A percentile compares a stretch with the other conserved stretches of the same genome.
Evolutionary conservation across 1,284 basidiomycete species (phyloP).

Genomic region (Agroathelia rolfsii): DNA sequence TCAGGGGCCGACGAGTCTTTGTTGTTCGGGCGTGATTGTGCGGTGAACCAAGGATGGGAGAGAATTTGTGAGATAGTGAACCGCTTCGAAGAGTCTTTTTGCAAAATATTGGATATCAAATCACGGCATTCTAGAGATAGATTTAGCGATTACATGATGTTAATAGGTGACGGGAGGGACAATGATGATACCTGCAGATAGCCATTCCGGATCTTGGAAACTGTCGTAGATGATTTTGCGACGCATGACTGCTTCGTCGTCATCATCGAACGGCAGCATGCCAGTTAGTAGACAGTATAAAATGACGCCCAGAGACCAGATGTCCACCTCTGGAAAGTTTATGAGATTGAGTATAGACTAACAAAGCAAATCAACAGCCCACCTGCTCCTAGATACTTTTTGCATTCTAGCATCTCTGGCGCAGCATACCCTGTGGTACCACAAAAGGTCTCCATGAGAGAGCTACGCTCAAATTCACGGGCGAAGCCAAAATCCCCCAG

Average conservation of each 20-base stretch:
- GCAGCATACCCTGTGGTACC: slow-evolving; percentile 95
- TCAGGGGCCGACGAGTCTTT: slow-evolving; percentile 14
- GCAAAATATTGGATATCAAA: slow-evolving; percentile 73
- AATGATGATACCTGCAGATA: slow-evolving; percentile 58
- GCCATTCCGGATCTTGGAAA: slow-evolving; percentile 88
- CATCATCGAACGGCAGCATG: slow-evolving; percentile 94
- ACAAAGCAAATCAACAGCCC: slow-evolving; percentile 16
- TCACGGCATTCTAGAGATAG: slow-evolving; percentile 63
- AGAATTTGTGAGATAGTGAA: slow-evolving; percentile 81
- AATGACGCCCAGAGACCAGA: slow-evolving; percentile 96
- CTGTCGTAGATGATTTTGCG: slow-evolving; percentile 80
- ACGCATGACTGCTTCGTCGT: slow-evolving; percentile 87
- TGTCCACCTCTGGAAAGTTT: slow-evolving; percentile 72
- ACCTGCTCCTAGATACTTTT: slow-evolving; percentile 87
- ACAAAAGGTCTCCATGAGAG: slow-evolving; percentile 89
- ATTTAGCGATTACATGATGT: slow-evolving; percentile 9
- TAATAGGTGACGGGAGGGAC: slow-evolving; percentile 2
- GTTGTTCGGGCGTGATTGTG: slow-evolving; percentile 13
- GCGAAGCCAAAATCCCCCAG: slow-evolving; percentile 97
- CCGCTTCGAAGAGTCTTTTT: slow-evolving; percentile 69
- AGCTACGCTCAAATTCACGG: slow-evolving; percentile 81
- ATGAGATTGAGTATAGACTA: slow-evolving; percentile 17
- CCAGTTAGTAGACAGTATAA: slow-evolving; percentile 91
- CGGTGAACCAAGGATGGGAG: slow-evolving; percentile 85
- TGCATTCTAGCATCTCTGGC: slow-evolving; percentile 88